Percentiles rank a stretch among this genome's conserved stretches.
Conservation (phyloP, 2,329 filamentous ascomycete species). For the Teratosphaeria nubilosa region DNA sequence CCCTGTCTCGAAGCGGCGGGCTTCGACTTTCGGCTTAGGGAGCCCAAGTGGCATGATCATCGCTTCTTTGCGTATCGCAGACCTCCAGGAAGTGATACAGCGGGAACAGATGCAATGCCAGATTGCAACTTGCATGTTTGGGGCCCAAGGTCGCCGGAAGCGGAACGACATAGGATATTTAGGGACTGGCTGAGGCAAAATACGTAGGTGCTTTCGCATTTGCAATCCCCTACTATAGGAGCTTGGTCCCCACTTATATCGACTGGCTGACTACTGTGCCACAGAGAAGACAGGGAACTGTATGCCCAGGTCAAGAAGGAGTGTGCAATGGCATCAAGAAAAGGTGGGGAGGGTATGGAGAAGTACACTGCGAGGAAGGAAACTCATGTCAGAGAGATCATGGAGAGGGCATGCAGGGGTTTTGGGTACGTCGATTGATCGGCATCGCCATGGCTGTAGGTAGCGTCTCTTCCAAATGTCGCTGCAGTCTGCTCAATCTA, state of each 20-base stretch:
- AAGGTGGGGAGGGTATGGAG: constrained; percentile 25
- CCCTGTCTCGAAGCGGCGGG: constrained; percentile 33
- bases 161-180: constrained; percentile 36
- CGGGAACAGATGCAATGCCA: constrained; percentile 20
- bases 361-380: constrained; percentile 37
- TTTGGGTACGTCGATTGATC: neutral
- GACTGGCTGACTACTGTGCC: neutral
- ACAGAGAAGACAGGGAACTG: constrained; percentile 28
- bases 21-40: constrained; percentile 38
- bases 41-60: constrained; percentile 40
- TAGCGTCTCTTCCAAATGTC: neutral
- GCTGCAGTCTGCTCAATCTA: neutral
- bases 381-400: constrained; percentile 30
- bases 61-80: constrained; percentile 31
- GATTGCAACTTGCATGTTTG: constrained; percentile 40
- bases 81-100: neutral
- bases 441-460: neutral
- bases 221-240: neutral
- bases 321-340: constrained; percentile 22
- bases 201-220: neutral
- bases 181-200: constrained; percentile 33
- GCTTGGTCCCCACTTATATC: neutral
- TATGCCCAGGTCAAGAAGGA: constrained; percentile 34
- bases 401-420: constrained; percentile 24
- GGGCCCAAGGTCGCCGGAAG: constrained; percentile 34